Conservation (phyloP, 208 protist species). For the Trypanosoma lewisi region DNA sequence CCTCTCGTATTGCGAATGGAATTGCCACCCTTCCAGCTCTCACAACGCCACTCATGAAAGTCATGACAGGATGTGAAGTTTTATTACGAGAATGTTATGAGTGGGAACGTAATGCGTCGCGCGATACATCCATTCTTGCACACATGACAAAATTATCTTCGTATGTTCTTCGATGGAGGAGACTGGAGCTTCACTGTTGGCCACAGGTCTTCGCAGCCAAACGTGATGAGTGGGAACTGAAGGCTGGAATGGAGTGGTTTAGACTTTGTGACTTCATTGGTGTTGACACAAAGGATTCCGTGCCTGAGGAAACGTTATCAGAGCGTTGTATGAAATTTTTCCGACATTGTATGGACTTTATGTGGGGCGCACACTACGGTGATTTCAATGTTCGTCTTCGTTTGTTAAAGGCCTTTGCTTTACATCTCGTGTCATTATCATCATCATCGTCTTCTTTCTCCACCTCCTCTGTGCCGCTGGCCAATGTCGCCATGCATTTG, state of each 20-base stretch:
- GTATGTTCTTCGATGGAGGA: slow-evolving; percentile 96
- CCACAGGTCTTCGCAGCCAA: slow-evolving; percentile 84
- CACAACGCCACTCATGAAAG: slow-evolving; percentile 90
- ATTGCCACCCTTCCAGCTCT: slow-evolving; percentile 87
- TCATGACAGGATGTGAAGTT: slow-evolving; percentile 94
- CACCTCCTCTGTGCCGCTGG: slow-evolving; percentile 44
- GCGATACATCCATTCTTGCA: slow-evolving; percentile 82
- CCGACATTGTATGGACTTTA: slow-evolving; percentile 62
- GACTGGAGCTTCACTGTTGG: slow-evolving; percentile 96
- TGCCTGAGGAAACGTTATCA: slow-evolving; percentile 21
- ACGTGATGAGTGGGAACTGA: slow-evolving; percentile 65
- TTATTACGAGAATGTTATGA: slow-evolving; percentile 93
- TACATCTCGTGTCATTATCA: slow-evolving; percentile 45
- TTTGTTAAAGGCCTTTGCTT: slow-evolving; percentile 61
- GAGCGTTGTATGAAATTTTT: slow-evolving; percentile 51
- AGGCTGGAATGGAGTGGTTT: slow-evolving; percentile 75
- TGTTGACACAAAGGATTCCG: slow-evolving; percentile 9
- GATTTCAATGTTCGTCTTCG: slow-evolving; percentile 74
- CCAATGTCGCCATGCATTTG: slow-evolving; percentile 78
- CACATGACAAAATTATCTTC: slow-evolving; percentile 88
- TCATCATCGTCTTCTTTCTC: slow-evolving; percentile 29
- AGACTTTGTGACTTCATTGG: slow-evolving; percentile 71
- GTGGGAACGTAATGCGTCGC: slow-evolving; percentile 95
- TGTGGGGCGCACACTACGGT: slow-evolving; percentile 77
- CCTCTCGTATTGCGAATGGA: slow-evolving; percentile 73